Conservation (phyloP, 2,329 filamentous ascomycete genomes). For the Pyrenochaeta sp. region DNA sequence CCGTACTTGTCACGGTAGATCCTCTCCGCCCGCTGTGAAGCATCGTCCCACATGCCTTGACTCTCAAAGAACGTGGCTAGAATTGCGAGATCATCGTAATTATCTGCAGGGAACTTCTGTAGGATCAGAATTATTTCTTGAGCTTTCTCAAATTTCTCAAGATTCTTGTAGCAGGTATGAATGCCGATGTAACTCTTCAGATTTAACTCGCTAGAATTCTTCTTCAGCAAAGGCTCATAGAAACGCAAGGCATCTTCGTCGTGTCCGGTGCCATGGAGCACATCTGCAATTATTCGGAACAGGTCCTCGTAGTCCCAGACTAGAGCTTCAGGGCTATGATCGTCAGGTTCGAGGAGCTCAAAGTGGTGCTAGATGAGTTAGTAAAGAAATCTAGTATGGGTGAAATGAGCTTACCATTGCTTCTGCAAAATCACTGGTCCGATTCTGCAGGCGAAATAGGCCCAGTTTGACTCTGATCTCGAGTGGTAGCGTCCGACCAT, state of each 20-base stretch:
- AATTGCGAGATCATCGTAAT: slow-evolving; percentile 78
- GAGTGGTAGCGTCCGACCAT: slow-evolving; percentile 77
- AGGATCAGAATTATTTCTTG: slow-evolving; percentile 79
- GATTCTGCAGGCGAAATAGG: slow-evolving; percentile 78
- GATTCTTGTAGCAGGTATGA: slow-evolving; percentile 70
- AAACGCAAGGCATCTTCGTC: slow-evolving; percentile 66
- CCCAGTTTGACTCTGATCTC: slow-evolving; percentile 87
- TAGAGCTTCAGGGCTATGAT: slow-evolving; percentile 57
- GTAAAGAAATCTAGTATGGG: slow-evolving; percentile 53
- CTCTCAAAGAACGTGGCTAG: slow-evolving; percentile 84
- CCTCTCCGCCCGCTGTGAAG: slow-evolving; percentile 61
- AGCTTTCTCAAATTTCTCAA: slow-evolving; percentile 71
- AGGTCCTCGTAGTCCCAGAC: slow-evolving; percentile 77
- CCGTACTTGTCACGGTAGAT: slow-evolving; percentile 72
- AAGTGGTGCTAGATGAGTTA: slow-evolving; percentile 53
- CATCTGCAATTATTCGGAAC: slow-evolving; percentile 74
- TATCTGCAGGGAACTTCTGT: slow-evolving; percentile 73
- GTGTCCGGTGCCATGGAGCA: slow-evolving; percentile 59
- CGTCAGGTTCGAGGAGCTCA: slow-evolving; percentile 72
- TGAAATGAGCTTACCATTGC: slow-evolving; percentile 71
- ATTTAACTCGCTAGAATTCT: slow-evolving; percentile 29
- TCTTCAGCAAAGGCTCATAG: slow-evolving; percentile 57
- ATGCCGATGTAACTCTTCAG: slow-evolving; percentile 45
- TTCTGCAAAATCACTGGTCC: slow-evolving; percentile 68
- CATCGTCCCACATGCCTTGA: slow-evolving; percentile 67